phyloP scores from a whole-genome alignment of 352 stramenopile genomes.

The Pythium myriotylum region DNA sequence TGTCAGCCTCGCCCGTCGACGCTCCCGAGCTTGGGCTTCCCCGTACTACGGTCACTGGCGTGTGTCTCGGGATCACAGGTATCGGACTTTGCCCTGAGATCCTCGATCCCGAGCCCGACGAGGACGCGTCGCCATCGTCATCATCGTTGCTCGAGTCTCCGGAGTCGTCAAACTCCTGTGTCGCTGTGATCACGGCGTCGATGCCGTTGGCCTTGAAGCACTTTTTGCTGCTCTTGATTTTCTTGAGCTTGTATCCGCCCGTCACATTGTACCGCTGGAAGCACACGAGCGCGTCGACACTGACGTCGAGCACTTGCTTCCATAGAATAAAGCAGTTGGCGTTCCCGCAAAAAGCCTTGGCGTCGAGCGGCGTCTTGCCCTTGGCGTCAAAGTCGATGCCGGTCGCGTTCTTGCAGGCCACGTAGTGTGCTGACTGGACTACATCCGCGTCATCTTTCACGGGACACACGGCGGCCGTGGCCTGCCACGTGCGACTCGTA shows the following conservation, averaged over 20 bases:
- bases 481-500: background rate
- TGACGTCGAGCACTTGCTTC: background rate
- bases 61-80: too few species aligned
- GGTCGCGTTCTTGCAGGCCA: constrained; percentile 1
- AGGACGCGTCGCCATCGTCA: background rate
- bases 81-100: too few species aligned
- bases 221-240: background rate
- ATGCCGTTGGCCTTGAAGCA: background rate
- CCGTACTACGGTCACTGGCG: too few species aligned
- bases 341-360: constrained; percentile 2
- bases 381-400: constrained; percentile 4
- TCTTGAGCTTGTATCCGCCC: background rate
- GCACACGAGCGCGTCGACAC: background rate
- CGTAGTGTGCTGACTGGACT: background rate
- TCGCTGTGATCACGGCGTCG: too few species aligned
- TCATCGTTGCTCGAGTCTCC: background rate
- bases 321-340: constrained; percentile 4
- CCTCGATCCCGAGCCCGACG: background rate
- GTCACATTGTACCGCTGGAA: constrained; percentile 4
- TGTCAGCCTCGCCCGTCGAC: too few species aligned
- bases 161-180: background rate
- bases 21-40: too few species aligned
- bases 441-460: background rate
- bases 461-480: background rate
- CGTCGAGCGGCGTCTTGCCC: background rate